These are phyloP conservation scores for Boletus coccyginus DNA, from an alignment of 768 basidiomycete species.

Conservation along the genomic window DNA sequence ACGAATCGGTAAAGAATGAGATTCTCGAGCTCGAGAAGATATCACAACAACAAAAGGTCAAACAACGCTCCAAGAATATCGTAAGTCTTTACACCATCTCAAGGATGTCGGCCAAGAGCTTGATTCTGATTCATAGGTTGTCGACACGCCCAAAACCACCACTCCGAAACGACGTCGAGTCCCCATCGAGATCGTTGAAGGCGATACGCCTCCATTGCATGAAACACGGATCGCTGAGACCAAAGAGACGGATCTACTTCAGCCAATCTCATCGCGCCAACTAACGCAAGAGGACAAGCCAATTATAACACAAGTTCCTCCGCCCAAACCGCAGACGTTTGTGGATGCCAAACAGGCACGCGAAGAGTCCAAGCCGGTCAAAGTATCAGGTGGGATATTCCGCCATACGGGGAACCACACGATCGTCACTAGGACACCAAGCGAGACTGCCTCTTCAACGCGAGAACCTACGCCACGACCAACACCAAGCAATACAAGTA, in stretches of 20 bases:
- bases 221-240: background rate
- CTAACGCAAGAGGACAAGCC: constrained; percentile 19
- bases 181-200: constrained; percentile 61
- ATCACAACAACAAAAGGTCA: constrained; percentile 30
- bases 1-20: constrained; percentile 62
- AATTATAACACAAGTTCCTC: constrained; percentile 1
- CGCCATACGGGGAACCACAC: constrained; percentile 59
- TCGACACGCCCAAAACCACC: background rate
- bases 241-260: constrained; percentile 30
- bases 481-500: constrained; percentile 1
- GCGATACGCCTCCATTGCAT: constrained; percentile 10
- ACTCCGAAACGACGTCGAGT: constrained; percentile 52
- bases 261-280: constrained; percentile 40
- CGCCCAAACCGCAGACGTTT: constrained; percentile 41
- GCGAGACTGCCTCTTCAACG: constrained; percentile 1
- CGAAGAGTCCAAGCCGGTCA: constrained; percentile 41
- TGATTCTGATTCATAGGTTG: constrained; percentile 11
- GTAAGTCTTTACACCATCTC: constrained; percentile 10
- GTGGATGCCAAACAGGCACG: constrained; percentile 58
- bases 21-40: constrained; percentile 47
- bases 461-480: constrained; percentile 1
- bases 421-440: constrained; percentile 43
- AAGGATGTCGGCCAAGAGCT: background rate
- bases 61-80: constrained; percentile 35
- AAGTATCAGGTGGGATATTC: constrained; percentile 73